Percentiles rank a stretch among this genome's conserved stretches.
These are phyloP conservation scores for Sclerotinia minor DNA, from an alignment of 2,329 filamentous ascomycete species.

Conservation along the genomic window DNA sequence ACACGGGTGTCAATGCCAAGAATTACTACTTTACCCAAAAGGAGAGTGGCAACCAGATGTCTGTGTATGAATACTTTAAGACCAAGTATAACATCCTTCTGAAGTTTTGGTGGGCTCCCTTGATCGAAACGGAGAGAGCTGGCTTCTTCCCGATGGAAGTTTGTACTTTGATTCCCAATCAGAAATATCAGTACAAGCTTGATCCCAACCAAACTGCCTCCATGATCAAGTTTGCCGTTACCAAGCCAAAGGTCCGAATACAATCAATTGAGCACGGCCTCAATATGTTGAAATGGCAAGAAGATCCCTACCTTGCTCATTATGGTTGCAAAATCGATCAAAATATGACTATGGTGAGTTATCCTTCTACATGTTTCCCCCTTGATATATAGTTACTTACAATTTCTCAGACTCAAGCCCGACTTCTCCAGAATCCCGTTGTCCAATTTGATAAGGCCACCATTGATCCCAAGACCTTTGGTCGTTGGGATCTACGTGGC, in stretches of 20 bases:
- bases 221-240: conserved; percentile 95
- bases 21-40: conserved; percentile 55
- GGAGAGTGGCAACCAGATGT: conserved; percentile 47
- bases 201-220: conserved; percentile 60
- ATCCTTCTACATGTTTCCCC: too few relatives aligned
- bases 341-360: conserved; percentile 55
- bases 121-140: conserved; percentile 57
- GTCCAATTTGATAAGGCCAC: conserved; percentile 59
- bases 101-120: conserved; percentile 51
- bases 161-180: conserved; percentile 53
- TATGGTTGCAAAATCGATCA: conserved; percentile 73
- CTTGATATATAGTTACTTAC: conserved; percentile 26
- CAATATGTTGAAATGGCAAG: conserved; percentile 62
- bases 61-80: conserved; percentile 56
- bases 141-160: conserved; percentile 64
- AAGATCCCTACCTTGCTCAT: conserved; percentile 67
- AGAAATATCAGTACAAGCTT: conserved; percentile 64
- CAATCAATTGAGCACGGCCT: conserved; percentile 68
- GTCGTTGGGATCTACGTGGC: conserved; percentile 84
- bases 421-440: conserved; percentile 68
- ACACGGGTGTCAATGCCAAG: conserved; percentile 51
- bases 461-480: conserved; percentile 62
- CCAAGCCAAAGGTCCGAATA: conserved; percentile 68
- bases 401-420: conserved; percentile 58
- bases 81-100: conserved; percentile 56